phyloP scores from a whole-genome alignment of 1,284 basidiomycete genomes.

The Xerocomus amazonicus region DNA sequence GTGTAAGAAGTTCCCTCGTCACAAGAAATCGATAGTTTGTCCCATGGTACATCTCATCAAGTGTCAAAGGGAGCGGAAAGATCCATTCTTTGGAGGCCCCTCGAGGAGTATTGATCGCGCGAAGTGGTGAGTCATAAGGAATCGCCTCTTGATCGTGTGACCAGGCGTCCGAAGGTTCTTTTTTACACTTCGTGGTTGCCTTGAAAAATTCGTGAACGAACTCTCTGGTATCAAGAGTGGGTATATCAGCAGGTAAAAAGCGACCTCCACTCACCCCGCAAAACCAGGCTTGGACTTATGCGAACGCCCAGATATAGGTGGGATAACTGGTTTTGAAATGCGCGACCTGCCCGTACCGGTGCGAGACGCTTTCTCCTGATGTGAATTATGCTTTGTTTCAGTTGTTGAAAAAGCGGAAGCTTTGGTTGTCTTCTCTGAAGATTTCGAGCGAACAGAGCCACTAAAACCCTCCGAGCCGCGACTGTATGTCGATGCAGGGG shows the following conservation, averaged over 20 bases:
- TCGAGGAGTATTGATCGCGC: slow-evolving; percentile 36
- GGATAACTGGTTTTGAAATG: slow-evolving; percentile 27
- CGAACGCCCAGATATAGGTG: slow-evolving; percentile 22
- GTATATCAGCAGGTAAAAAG: neutral
- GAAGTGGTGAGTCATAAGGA: slow-evolving; percentile 34
- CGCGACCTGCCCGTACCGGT: slow-evolving; percentile 11
- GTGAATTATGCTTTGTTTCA: slow-evolving; percentile 8
- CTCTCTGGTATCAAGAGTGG: slow-evolving; percentile 20
- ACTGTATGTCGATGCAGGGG: slow-evolving; percentile 11
- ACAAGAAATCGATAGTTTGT: slow-evolving; percentile 79
- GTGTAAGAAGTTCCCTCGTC: slow-evolving; percentile 61
- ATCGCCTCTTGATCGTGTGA: slow-evolving; percentile 34
- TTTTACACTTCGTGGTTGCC: slow-evolving; percentile 8
- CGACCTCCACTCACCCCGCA: slow-evolving; percentile 25
- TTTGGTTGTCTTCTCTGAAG: slow-evolving; percentile 11
- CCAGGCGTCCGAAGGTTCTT: slow-evolving; percentile 11
- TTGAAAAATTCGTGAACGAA: slow-evolving; percentile 29
- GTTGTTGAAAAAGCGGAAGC: slow-evolving; percentile 6
- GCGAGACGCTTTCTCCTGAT: slow-evolving; percentile 11
- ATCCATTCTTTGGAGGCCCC: slow-evolving; percentile 47
- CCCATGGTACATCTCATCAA: slow-evolving; percentile 86
- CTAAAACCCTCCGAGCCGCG: slow-evolving; percentile 13
- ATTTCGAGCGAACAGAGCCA: slow-evolving; percentile 11
- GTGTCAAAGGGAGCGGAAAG: slow-evolving; percentile 70
- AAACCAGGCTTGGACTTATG: slow-evolving; percentile 25